Percentiles rank a stretch among this genome's conserved stretches.
Evolutionary conservation across 768 basidiomycete species (phyloP).

Genomic region (Kwoniella bestiolae): DNA sequence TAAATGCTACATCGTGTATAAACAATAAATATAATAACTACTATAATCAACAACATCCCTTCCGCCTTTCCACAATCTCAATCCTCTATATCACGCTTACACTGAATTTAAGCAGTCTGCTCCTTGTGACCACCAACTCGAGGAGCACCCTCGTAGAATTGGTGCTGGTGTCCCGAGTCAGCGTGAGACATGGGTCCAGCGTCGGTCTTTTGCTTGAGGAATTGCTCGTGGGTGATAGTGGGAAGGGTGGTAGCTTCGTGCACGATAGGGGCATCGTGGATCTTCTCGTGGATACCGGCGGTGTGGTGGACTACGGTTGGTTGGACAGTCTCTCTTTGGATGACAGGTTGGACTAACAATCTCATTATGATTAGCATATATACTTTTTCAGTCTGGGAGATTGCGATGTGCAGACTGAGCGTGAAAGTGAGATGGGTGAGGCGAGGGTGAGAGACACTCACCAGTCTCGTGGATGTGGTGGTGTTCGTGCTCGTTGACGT

Average conservation of each 20-base stretch:
- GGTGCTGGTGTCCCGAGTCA: constrained; percentile 53
- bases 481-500: constrained; percentile 58
- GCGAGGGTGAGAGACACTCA: constrained; percentile 17
- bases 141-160: constrained; percentile 54
- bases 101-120: constrained; percentile 9
- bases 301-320: constrained; percentile 58
- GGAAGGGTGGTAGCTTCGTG: constrained; percentile 57
- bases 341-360: constrained; percentile 52
- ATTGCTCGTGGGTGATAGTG: constrained; percentile 51
- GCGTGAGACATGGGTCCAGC: constrained; percentile 42
- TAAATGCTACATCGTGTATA: constrained; percentile 24
- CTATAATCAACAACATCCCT: neutral
- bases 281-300: constrained; percentile 57
- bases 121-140: constrained; percentile 33
- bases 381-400: no score
- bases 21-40: constrained; percentile 1
- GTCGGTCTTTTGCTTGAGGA: constrained; percentile 50
- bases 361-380: neutral
- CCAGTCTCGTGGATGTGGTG: constrained; percentile 57
- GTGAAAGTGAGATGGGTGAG: neutral
- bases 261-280: constrained; percentile 58
- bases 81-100: neutral
- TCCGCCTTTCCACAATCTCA: no score
- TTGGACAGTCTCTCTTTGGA: constrained; percentile 58
- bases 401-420: neutral